Evolutionary conservation across 257 asterid species (phyloP), one percentile per base, ranked within the genome.

Genomic region (Scutellaria baicalensis): DNA sequence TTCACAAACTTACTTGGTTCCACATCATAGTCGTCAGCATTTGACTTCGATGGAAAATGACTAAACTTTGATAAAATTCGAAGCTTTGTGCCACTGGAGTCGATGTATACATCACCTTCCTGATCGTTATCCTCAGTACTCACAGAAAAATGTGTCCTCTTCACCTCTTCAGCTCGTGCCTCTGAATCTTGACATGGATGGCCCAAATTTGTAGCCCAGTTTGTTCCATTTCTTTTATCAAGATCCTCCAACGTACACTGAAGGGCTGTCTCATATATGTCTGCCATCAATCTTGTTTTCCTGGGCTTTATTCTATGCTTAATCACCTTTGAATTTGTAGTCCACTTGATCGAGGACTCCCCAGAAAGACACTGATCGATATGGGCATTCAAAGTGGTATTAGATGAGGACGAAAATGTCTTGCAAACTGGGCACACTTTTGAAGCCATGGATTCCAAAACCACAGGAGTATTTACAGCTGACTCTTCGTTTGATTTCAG

Each of bases 351-450:
- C 0, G 84, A 40, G 45, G 92, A 75, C 76, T 81, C 95, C 17
- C 85, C 93, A 66, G 97, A 87, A 69, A 93, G 97, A 65, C 99
- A 93, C 66, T 88, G 97, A 75, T 93, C 99, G 5, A 93, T 93
- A 67, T 93, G 99, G 27, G 99, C 99, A 64, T 93, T 93, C 87
- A 93, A 77, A 38, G 99, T 93, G 40, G 99, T 93, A 84, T 93
- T 93, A 9, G 99, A 93, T 21, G 96, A 86, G 14, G 99, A 93
- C 1, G 99, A 82, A 78, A 93, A 93, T 3, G 83, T 77, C 85
- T 88, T 93, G 89, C 99, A 93, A 57, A 93, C 97, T 8, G 99
- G 99, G 80, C 99, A 93, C 47, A 91, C 91, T 82, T 90, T 86
- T 2, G 98, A 85, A 75, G 96, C 86, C 99, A 85, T 86, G 33